Evolutionary conservation across 805 yeast genomes (phyloP).

Genomic region (Saccharomycopsis babjevae): DNA sequence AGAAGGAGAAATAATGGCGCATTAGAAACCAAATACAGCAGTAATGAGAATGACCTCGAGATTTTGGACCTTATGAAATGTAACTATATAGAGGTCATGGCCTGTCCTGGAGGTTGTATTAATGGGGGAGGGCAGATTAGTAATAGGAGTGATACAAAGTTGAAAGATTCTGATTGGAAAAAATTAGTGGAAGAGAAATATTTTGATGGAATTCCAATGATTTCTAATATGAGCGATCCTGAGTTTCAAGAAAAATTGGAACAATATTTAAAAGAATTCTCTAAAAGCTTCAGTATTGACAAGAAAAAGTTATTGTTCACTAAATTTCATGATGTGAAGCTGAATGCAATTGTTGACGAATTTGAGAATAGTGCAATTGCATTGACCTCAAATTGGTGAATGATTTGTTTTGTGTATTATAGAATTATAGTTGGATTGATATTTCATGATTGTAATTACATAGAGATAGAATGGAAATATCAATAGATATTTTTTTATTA

Average conservation of each 20-base stretch:
- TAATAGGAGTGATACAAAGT: constrained; percentile 7
- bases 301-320: constrained; percentile 4
- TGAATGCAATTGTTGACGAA: constrained; percentile 1
- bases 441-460: not conserved
- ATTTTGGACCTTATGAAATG: constrained; percentile 12
- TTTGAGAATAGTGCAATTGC: constrained; percentile 12
- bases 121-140: constrained; percentile 92
- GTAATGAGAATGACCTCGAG: constrained; percentile 19
- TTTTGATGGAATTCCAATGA: constrained; percentile 5
- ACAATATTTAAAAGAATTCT: constrained; percentile 8
- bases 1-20: constrained; percentile 30
- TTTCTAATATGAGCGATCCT: constrained; percentile 6
- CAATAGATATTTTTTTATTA: not conserved
- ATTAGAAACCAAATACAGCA: constrained; percentile 3
- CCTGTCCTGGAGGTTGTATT: constrained; percentile 96
- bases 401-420: not conserved
- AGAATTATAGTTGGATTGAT: not conserved
- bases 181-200: constrained; percentile 1
- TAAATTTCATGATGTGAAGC: constrained; percentile 8
- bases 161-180: constrained; percentile 9
- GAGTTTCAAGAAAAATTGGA: constrained; percentile 2
- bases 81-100: constrained; percentile 53
- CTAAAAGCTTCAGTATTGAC: constrained; percentile 1
- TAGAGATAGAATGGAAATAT: not conserved
- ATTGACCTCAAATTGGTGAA: constrained; percentile 17